Percentiles rank a stretch among this genome's conserved stretches.
Conservation (phyloP, 2,329 filamentous ascomycete species). For the Didymella segeticola region DNA sequence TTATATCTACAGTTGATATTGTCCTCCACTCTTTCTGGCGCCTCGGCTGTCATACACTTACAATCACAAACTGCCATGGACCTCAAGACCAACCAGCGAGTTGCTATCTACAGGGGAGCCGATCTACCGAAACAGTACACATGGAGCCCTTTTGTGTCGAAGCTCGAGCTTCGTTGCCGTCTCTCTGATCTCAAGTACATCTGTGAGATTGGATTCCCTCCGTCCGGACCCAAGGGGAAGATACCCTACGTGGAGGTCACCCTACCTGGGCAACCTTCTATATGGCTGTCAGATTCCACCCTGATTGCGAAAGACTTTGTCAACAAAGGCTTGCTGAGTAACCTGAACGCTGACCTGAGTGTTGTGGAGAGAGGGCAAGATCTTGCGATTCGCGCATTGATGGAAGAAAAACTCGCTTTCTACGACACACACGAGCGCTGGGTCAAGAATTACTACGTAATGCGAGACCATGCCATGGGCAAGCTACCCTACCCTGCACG, state of each 20-base stretch:
- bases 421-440: conserved; percentile 63
- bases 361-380: conserved; percentile 55
- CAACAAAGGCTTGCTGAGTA: conserved; percentile 50
- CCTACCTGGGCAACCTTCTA: conserved; percentile 16
- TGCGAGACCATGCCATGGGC: conserved; percentile 61
- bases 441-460: conserved; percentile 65
- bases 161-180: conserved; percentile 68
- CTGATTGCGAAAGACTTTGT: conserved; percentile 61
- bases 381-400: conserved; percentile 59
- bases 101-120: conserved; percentile 61
- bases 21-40: background rate
- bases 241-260: conserved; percentile 62
- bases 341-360: conserved; percentile 58
- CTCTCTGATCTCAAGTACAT: conserved; percentile 59
- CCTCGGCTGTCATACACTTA: background rate
- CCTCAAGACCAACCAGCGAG: background rate
- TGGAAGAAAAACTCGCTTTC: conserved; percentile 69
- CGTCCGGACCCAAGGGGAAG: conserved; percentile 62
- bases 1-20: background rate
- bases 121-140: conserved; percentile 52
- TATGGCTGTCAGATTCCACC: conserved; percentile 58
- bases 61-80: background rate
- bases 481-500: conserved; percentile 61
- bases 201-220: conserved; percentile 54
- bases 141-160: conserved; percentile 69